These are phyloP conservation scores for Dothistroma septosporum DNA, from an alignment of 2,329 filamentous ascomycete species.

Conservation along the genomic window DNA sequence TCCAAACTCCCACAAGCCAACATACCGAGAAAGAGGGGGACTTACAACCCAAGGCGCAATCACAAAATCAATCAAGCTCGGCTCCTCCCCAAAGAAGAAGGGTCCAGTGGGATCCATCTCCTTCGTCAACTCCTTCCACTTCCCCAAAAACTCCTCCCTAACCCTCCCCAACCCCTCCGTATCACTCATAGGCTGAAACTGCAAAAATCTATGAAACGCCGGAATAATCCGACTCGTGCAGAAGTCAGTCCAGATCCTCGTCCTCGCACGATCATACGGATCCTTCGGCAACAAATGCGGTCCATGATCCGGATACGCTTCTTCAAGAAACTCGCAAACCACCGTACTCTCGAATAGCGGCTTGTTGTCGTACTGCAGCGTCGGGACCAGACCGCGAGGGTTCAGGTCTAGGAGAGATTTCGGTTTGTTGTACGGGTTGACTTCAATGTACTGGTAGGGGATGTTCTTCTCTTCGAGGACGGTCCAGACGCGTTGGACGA, in stretches of 20 bases:
- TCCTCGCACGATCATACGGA: slow-evolving; percentile 61
- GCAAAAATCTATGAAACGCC: slow-evolving; percentile 60
- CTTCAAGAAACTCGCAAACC: slow-evolving; percentile 72
- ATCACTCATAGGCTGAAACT: slow-evolving; percentile 43
- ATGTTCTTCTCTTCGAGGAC: slow-evolving; percentile 69
- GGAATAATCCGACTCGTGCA: slow-evolving; percentile 64
- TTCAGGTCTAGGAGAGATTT: slow-evolving; percentile 66
- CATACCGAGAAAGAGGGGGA: background rate
- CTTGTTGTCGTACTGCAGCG: slow-evolving; percentile 54
- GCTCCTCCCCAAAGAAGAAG: slow-evolving; percentile 61
- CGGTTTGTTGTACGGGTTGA: slow-evolving; percentile 73
- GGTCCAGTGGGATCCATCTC: slow-evolving; percentile 62
- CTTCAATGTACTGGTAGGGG: slow-evolving; percentile 64
- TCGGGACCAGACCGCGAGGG: slow-evolving; percentile 71
- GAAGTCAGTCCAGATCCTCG: slow-evolving; percentile 69
- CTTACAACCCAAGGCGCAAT: slow-evolving; percentile 66
- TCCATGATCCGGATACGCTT: slow-evolving; percentile 55
- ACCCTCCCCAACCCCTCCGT: slow-evolving; percentile 46
- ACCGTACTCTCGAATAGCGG: slow-evolving; percentile 70
- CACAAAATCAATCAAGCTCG: slow-evolving; percentile 66
- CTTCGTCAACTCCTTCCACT: slow-evolving; percentile 57
- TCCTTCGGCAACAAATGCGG: slow-evolving; percentile 56
- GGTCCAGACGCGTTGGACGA: slow-evolving; percentile 68
- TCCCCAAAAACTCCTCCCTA: slow-evolving; percentile 54
- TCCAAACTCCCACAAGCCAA: no score